Evolutionary conservation across 176 grass and related monocot species (phyloP).

Genomic region (Elaeis guineensis): DNA sequence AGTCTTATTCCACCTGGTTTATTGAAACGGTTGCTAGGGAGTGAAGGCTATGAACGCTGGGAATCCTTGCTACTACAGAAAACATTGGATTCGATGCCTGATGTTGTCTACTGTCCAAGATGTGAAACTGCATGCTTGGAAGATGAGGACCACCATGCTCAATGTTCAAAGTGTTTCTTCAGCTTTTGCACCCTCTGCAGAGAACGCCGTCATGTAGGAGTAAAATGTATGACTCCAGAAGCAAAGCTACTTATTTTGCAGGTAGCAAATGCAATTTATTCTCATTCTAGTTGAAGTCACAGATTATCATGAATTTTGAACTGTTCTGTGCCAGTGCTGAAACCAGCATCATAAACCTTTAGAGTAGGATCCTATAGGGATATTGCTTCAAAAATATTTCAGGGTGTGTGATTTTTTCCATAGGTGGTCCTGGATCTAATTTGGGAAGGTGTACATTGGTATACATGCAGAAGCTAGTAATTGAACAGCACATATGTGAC

Average conservation of each 20-base stretch:
- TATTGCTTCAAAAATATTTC: no score
- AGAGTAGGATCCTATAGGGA: no score
- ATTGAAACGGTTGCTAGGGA: constrained; percentile 53
- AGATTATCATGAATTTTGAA: no score
- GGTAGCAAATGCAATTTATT: constrained; percentile 22
- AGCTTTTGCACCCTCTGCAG: constrained; percentile 70
- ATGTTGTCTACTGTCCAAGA: constrained; percentile 75
- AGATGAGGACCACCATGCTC: constrained; percentile 51
- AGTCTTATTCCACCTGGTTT: constrained; percentile 47
- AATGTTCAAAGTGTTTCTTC: constrained; percentile 76
- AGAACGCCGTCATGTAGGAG: constrained; percentile 68
- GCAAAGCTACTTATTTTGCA: constrained; percentile 55
- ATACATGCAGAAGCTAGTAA: no score
- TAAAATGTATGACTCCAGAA: constrained; percentile 44
- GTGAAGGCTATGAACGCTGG: constrained; percentile 62
- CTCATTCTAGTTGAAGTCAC: no score
- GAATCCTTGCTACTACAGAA: constrained; percentile 59
- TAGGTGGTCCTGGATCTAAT: no score
- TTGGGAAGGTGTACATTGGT: no score
- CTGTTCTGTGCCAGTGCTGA: no score
- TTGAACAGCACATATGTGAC: no score
- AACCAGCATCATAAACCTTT: no score
- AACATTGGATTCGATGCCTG: constrained; percentile 64
- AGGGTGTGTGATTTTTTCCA: no score
- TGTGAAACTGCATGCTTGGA: constrained; percentile 78